phyloP scores from a whole-genome alignment of 768 basidiomycete genomes.

The Tylopilus balloui region DNA sequence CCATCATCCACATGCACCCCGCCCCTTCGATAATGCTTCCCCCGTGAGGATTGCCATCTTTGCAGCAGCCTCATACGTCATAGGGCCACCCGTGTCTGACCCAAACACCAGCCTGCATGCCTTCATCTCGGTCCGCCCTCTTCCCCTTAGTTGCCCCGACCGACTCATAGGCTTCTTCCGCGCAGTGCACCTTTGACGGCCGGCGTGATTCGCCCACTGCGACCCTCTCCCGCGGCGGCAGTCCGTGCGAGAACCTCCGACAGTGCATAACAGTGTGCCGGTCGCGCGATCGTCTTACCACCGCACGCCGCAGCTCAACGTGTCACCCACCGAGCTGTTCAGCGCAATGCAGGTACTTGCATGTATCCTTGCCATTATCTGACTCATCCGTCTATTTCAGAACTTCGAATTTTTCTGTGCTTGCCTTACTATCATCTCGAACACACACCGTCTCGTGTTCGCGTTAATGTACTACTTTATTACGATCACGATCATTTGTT shows the following conservation, averaged over 20 bases:
- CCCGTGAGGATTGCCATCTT: constrained; percentile 1
- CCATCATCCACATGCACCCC: constrained; percentile 13
- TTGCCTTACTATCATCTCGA: constrained; percentile 57
- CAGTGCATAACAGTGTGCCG: constrained; percentile 55
- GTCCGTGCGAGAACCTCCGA: constrained; percentile 27
- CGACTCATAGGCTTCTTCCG: too few relatives aligned
- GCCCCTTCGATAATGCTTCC: neutral
- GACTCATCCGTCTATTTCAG: constrained; percentile 33
- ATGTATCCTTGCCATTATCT: constrained; percentile 21
- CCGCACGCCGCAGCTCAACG: constrained; percentile 44
- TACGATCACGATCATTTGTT: constrained; percentile 25
- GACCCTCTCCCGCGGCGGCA: constrained; percentile 52
- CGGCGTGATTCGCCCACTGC: constrained; percentile 53
- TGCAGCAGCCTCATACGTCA: constrained; percentile 25
- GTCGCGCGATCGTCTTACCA: constrained; percentile 12
- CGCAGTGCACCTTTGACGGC: constrained; percentile 59
- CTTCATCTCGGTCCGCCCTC: constrained; percentile 40
- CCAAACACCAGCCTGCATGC: constrained; percentile 34
- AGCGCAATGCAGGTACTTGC: constrained; percentile 68
- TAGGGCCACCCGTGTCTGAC: constrained; percentile 13
- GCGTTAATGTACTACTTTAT: constrained; percentile 20
- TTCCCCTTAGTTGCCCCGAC: constrained; percentile 29
- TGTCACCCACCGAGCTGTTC: constrained; percentile 61
- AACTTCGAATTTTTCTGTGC: constrained; percentile 66
- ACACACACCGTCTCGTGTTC: constrained; percentile 61